Percentiles rank a stretch among this genome's conserved stretches.
Conservation (phyloP, 345 rosid genomes). For the Hypericum perforatum region DNA sequence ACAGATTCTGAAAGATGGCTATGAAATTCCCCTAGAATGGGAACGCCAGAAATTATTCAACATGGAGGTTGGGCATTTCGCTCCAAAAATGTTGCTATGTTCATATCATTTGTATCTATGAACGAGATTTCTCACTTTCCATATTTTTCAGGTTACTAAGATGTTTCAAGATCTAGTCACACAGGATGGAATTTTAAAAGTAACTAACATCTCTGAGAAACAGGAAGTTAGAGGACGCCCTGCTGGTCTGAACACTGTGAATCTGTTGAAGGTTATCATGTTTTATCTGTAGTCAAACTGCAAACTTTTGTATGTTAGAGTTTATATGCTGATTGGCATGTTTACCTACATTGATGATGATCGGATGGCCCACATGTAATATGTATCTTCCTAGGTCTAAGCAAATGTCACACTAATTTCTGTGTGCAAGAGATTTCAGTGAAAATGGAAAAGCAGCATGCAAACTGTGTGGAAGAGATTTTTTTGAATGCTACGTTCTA, state of each 20-base stretch:
- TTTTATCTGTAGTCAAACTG: too few species aligned
- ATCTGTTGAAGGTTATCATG: conserved; percentile 69
- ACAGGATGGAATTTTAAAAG: conserved; percentile 64
- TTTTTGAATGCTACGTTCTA: too few species aligned
- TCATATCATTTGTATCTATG: neutral
- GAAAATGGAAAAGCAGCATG: too few species aligned
- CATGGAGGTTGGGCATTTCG: conserved; percentile 52
- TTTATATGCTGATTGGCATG: too few species aligned
- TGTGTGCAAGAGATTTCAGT: too few species aligned
- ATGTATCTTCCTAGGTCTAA: too few species aligned
- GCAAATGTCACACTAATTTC: too few species aligned
- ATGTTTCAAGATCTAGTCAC: conserved; percentile 72
- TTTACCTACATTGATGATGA: too few species aligned
- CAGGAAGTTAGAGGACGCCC: conserved; percentile 85
- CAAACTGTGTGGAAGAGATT: too few species aligned
- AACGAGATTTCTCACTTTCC: conserved; percentile 7
- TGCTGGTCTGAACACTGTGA: conserved; percentile 83
- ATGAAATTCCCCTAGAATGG: conserved; percentile 90
- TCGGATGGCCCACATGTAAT: too few species aligned
- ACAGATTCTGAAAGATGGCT: conserved; percentile 45
- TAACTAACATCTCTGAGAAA: conserved; percentile 57
- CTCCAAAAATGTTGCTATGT: conserved; percentile 5
- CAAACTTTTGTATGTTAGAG: too few species aligned
- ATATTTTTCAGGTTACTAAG: conserved; percentile 49
- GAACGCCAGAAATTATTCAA: conserved; percentile 80